Percentiles rank a stretch among this genome's conserved stretches.
phyloP scores from a whole-genome alignment of 306 rosid species.

The Casuarina equisetifolia region DNA sequence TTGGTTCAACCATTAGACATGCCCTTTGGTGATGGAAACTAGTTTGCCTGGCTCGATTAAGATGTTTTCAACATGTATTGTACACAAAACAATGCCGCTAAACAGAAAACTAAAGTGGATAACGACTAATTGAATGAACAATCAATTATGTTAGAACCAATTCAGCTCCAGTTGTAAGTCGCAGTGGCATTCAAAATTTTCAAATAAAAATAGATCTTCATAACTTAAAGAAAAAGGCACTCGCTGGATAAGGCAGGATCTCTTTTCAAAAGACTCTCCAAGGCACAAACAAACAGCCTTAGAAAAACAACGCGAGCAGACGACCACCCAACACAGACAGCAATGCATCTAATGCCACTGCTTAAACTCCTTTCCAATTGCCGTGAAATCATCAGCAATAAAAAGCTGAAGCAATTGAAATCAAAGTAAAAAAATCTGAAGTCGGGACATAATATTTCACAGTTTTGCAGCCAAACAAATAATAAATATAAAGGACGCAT shows the following conservation, averaged over 20 bases:
- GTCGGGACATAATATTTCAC: not conserved
- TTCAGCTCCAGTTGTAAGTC: not conserved
- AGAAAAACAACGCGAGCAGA: not conserved
- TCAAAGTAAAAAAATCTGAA: not conserved
- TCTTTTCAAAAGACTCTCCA: not conserved
- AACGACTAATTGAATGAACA: not conserved
- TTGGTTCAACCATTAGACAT: not conserved
- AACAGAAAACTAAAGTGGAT: not conserved
- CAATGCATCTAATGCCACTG: not conserved
- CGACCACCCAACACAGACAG: not conserved
- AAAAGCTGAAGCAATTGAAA: not conserved
- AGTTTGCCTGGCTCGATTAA: not conserved
- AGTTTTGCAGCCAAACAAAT: not conserved
- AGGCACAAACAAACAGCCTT: not conserved
- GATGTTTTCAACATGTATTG: not conserved
- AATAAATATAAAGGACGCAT: not conserved
- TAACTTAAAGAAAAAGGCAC: not conserved
- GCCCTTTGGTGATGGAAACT: not conserved
- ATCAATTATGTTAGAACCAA: not conserved
- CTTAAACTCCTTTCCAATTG: not conserved
- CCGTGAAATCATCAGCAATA: not conserved
- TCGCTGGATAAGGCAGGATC: not conserved
- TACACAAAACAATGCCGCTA: not conserved
- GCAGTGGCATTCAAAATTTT: not conserved
- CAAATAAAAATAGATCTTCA: not conserved